These are phyloP conservation scores for Trichophyton verrucosum DNA, from an alignment of 2,329 filamentous ascomycete genomes.

Conservation along the genomic window DNA sequence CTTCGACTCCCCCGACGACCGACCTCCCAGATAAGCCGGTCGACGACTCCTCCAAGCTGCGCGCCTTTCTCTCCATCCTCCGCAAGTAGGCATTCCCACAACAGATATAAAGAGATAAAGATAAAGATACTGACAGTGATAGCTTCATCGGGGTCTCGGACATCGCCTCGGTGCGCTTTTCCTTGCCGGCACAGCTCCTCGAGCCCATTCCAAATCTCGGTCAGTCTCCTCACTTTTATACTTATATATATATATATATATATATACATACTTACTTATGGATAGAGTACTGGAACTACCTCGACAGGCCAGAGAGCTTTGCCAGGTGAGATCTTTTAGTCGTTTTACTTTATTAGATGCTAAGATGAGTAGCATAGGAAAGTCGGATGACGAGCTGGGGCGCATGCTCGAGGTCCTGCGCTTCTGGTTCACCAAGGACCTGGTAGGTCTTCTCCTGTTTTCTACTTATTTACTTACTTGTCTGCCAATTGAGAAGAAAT, in stretches of 20 bases:
- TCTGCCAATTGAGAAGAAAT: constrained; percentile 50
- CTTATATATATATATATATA: constrained; percentile 5
- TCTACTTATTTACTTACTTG: too few relatives aligned
- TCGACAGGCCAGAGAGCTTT: constrained; percentile 90
- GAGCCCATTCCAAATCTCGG: constrained; percentile 89
- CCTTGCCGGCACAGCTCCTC: constrained; percentile 83
- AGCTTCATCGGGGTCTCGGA: constrained; percentile 95
- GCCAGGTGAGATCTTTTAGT: constrained; percentile 37
- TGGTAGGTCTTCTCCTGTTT: too few relatives aligned
- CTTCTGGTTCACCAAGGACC: constrained; percentile 88
- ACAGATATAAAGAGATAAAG: background rate
- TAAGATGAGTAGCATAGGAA: constrained; percentile 50
- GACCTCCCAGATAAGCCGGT: too few relatives aligned
- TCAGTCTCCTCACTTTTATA: constrained; percentile 17
- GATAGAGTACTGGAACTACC: constrained; percentile 93
- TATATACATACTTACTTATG: background rate
- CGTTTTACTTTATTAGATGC: too few relatives aligned
- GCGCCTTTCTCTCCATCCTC: constrained; percentile 75
- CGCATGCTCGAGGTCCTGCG: constrained; percentile 89
- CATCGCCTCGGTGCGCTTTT: constrained; percentile 91
- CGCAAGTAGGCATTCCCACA: constrained; percentile 53
- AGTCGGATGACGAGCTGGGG: constrained; percentile 79
- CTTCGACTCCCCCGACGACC: too few relatives aligned
- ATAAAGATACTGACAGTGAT: constrained; percentile 7
- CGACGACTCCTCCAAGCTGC: constrained; percentile 78